phyloP scores from a whole-genome alignment of 306 rosid genomes.

The Vigna reflexopilosa region DNA sequence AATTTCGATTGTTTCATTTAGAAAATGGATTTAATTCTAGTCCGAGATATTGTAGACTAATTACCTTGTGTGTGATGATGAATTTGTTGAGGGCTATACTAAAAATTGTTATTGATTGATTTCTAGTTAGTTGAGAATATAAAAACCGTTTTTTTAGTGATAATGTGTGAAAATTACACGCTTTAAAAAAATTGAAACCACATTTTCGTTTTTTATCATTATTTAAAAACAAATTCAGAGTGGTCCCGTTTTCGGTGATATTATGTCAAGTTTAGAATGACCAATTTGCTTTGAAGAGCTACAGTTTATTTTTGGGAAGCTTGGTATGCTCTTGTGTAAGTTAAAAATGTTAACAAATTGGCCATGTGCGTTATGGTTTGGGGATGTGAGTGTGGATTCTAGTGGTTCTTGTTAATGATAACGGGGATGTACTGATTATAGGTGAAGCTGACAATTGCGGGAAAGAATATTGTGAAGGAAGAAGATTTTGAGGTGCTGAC shows the following conservation, averaged over 20 bases:
- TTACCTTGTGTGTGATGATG: neutral
- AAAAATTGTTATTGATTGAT: neutral
- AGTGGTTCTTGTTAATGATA: conserved; percentile 6
- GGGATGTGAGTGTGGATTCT: conserved; percentile 15
- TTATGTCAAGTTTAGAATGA: neutral
- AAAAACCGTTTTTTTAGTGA: neutral
- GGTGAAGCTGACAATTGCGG: conserved; percentile 91
- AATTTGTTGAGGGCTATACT: neutral
- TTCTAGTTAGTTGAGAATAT: neutral
- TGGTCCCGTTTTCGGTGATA: neutral
- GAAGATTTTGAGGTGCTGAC: conserved; percentile 91
- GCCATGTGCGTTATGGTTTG: neutral
- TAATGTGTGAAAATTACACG: neutral
- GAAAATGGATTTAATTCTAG: neutral
- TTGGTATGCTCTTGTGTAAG: conserved; percentile 11
- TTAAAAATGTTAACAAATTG: conserved; percentile 6
- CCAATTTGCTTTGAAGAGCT: neutral
- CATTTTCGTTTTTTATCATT: neutral
- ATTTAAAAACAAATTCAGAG: neutral
- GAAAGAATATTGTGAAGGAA: conserved; percentile 87
- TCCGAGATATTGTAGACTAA: neutral
- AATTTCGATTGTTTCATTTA: neutral
- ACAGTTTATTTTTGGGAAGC: conserved; percentile 5
- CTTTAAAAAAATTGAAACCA: neutral
- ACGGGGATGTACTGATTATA: conserved; percentile 48